Evolutionary conservation across 2,329 filamentous ascomycete genomes (phyloP), one percentile per base, ranked within the genome.

Genomic region (Aspergillus ustus): DNA sequence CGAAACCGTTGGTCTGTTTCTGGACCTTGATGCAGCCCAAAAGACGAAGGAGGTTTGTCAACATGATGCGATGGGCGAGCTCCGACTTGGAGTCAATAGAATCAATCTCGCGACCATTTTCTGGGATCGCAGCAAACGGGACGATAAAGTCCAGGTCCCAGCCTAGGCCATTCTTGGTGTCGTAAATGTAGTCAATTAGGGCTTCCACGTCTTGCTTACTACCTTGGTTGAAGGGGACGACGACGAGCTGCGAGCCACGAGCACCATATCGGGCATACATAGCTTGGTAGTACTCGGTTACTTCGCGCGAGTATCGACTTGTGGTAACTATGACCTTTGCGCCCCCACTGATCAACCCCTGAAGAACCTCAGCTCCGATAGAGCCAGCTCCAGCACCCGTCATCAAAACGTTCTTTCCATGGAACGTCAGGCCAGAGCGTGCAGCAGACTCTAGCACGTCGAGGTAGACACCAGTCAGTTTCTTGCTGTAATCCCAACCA

Each of bases 401-500:
- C 93, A 99, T 99, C 68, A 99, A 87, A 52, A 91, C 94, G 74
- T 98, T 92, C 84, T 97, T 98, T 81, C 91, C 92, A 75, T 93
- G 87, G 83, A 96, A 99, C 51, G 89, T 95, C 62, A 99, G 89
- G 77, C 95, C 95, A 59, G 87, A 84, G 72, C 89, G 91, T 67
- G 95, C 95, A 67, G 93, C 93, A 66, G 93, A 87, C 81, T 97
- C 93, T 34, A 99, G 81, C 65, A 92, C 93, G 75, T 97, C 92
- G 37, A 99, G 87, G 77, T 99, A 99, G 69, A 93, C 80, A 60
- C 92, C 91, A 25, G 95, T 98, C 61, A 99, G 87, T 83, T 96
- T 97, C 86, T 98, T 99, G 87, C 92, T 98, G 84, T 98, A 99
- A 74, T 98, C 93, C 95, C 95, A 99, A 64, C 94, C 94, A 73